These are phyloP conservation scores for Populus simonii DNA, from an alignment of 345 rosid species.

Conservation along the genomic window DNA sequence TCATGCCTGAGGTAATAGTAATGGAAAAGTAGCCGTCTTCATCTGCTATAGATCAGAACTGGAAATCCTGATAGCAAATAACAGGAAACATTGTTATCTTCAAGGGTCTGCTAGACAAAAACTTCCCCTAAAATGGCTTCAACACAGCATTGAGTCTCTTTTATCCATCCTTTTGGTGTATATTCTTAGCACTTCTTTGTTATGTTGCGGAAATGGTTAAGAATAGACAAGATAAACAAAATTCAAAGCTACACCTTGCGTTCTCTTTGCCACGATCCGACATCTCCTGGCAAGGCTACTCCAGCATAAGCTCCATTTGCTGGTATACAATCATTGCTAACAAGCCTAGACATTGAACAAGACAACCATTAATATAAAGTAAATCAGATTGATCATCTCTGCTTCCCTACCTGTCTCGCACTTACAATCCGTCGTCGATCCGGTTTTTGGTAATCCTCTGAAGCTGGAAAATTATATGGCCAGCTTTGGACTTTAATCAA, in stretches of 20 bases:
- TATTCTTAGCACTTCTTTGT: background rate
- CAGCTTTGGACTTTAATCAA: slow-evolving; percentile 25
- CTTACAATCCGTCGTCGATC: slow-evolving; percentile 19
- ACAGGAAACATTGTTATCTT: background rate
- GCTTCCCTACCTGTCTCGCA: slow-evolving; percentile 16
- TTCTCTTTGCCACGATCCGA: slow-evolving; percentile 32
- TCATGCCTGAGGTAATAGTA: slow-evolving; percentile 14
- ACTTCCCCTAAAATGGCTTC: background rate
- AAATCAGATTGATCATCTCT: background rate
- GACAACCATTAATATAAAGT: background rate
- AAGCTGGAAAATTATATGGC: slow-evolving; percentile 31
- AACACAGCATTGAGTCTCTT: background rate
- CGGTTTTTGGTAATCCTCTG: slow-evolving; percentile 19
- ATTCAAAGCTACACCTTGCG: slow-evolving; percentile 17
- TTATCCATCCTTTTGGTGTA: background rate
- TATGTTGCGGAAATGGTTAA: too few relatives aligned
- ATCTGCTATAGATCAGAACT: slow-evolving; percentile 26
- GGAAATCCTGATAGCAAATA: slow-evolving; percentile 12
- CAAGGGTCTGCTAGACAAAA: background rate
- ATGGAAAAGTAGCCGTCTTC: slow-evolving; percentile 18
- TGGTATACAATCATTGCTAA: slow-evolving; percentile 9
- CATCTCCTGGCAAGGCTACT: slow-evolving; percentile 29
- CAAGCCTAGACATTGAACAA: slow-evolving; percentile 3
- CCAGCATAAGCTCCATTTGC: slow-evolving; percentile 29
- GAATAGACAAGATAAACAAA: background rate